phyloP scores from a whole-genome alignment of 2,329 filamentous ascomycete species.

The Microcyclospora pomicola region DNA sequence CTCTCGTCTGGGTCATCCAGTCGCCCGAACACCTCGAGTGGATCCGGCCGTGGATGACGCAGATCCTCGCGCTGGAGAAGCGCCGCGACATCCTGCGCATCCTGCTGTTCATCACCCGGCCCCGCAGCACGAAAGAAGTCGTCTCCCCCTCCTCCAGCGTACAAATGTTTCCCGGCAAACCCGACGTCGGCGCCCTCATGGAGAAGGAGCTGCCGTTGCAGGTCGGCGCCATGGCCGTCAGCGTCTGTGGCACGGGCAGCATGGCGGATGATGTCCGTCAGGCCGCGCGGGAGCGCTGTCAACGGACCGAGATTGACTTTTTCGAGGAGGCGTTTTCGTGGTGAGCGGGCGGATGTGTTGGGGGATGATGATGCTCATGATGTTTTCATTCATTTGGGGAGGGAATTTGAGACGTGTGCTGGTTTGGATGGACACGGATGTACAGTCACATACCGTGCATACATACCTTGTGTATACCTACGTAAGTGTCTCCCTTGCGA shows the following conservation, averaged over 20 bases:
- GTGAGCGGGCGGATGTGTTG: slow-evolving; percentile 26
- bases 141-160: slow-evolving; percentile 64
- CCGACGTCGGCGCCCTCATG: slow-evolving; percentile 67
- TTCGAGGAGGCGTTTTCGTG: slow-evolving; percentile 65
- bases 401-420: too few relatives aligned
- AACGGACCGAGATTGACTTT: slow-evolving; percentile 57
- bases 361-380: too few relatives aligned
- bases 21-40: slow-evolving; percentile 82
- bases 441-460: too few relatives aligned
- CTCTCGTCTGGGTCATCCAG: slow-evolving; percentile 85
- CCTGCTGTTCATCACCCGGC: slow-evolving; percentile 79
- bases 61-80: slow-evolving; percentile 66
- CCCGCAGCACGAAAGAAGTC: slow-evolving; percentile 70
- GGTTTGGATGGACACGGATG: too few relatives aligned
- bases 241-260: slow-evolving; percentile 61
- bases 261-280: slow-evolving; percentile 62
- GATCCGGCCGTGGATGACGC: slow-evolving; percentile 83
- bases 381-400: too few relatives aligned
- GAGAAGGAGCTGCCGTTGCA: slow-evolving; percentile 69
- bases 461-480: too few relatives aligned
- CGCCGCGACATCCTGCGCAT: slow-evolving; percentile 74
- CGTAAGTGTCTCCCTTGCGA: too few relatives aligned
- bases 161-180: slow-evolving; percentile 82
- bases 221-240: slow-evolving; percentile 77
- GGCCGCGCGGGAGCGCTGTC: slow-evolving; percentile 51